These are phyloP conservation scores for Rhizodiscina lignyota DNA, from an alignment of 495 filamentous ascomycete genomes.

Conservation along the genomic window DNA sequence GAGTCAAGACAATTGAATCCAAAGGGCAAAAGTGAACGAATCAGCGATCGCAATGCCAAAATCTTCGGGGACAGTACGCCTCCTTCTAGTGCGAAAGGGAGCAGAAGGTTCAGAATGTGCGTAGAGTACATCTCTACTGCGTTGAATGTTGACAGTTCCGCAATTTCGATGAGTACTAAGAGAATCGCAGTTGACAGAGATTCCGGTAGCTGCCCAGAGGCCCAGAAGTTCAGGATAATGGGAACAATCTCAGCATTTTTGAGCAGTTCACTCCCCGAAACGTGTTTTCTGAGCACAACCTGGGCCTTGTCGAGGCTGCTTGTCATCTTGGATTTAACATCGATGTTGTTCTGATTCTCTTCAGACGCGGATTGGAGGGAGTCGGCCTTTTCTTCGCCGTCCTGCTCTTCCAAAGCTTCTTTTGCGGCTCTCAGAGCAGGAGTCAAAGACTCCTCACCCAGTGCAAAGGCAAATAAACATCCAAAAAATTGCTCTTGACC, in stretches of 20 bases:
- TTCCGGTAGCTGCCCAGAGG: conserved; percentile 18
- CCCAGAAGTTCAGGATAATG: conserved; percentile 49
- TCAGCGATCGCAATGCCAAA: conserved; percentile 40
- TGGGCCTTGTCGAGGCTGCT: too few relatives aligned
- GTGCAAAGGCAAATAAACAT: conserved; percentile 61
- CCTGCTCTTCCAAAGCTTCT: too few relatives aligned
- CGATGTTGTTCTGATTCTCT: too few relatives aligned
- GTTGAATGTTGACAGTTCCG: conserved; percentile 51
- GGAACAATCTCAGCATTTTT: conserved; percentile 49
- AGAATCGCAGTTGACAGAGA: conserved; percentile 43
- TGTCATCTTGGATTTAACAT: too few relatives aligned
- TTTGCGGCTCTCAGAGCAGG: conserved; percentile 14
- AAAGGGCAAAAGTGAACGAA: conserved; percentile 38
- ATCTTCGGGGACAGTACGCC: conserved; percentile 27
- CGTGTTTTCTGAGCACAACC: too few relatives aligned
- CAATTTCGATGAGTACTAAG: conserved; percentile 33
- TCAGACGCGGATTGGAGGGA: too few relatives aligned
- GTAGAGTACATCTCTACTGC: conserved; percentile 61
- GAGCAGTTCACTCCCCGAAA: conserved; percentile 37
- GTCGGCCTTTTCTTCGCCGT: too few relatives aligned
- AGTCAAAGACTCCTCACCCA: conserved; percentile 43
- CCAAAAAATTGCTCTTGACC: conserved; percentile 67
- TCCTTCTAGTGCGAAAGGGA: conserved; percentile 50
- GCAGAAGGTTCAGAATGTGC: conserved; percentile 52
- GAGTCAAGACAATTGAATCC: conserved; percentile 66